Evolutionary conservation across 2,329 filamentous ascomycete genomes (phyloP).

Genomic region (Alternaria postmessia): DNA sequence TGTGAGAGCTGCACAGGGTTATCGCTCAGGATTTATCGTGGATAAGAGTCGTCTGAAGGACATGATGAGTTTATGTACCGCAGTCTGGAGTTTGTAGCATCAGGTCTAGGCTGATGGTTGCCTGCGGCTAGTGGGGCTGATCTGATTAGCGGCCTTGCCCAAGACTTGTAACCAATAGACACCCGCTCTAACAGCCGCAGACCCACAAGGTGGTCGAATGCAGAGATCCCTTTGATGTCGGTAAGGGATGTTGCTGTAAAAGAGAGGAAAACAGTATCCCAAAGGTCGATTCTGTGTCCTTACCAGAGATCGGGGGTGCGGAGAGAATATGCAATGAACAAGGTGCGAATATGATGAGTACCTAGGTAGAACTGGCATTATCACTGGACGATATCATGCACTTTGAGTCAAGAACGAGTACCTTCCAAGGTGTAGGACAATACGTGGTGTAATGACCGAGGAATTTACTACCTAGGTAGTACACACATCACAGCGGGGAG

Average conservation of each 20-base stretch:
- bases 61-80: background rate
- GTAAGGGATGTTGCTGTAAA: background rate
- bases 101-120: background rate
- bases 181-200: background rate
- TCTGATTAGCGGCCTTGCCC: background rate
- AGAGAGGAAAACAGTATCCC: background rate
- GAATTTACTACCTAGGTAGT: background rate
- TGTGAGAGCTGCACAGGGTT: background rate
- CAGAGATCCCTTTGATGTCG: background rate
- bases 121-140: background rate
- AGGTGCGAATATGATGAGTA: too few species aligned
- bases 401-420: too few species aligned
- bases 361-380: too few species aligned
- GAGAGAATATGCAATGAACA: background rate
- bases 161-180: background rate
- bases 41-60: background rate
- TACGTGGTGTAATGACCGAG: background rate
- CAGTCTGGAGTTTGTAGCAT: background rate
- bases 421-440: background rate
- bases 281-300: background rate
- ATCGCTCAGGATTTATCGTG: background rate
- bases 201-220: background rate
- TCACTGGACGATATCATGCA: too few species aligned
- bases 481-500: background rate
- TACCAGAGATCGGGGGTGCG: background rate